These are phyloP conservation scores for Penicillium dipodomyicola DNA, from an alignment of 495 filamentous ascomycete species.

Conservation along the genomic window DNA sequence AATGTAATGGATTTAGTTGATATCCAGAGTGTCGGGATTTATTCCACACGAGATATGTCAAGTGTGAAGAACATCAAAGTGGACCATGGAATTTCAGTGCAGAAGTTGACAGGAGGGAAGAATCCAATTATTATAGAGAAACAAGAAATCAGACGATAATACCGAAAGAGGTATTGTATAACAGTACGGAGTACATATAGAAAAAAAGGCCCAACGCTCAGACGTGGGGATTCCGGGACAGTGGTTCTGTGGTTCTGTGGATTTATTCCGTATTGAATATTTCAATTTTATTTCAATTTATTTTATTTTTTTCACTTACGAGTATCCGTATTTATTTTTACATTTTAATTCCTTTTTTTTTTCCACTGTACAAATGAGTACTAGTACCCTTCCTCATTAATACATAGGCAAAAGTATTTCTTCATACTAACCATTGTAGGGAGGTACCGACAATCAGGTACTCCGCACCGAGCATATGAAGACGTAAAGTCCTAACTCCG, in stretches of 20 bases:
- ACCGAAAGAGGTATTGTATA: background rate
- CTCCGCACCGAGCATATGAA: background rate
- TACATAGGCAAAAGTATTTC: background rate
- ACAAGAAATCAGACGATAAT: background rate
- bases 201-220: background rate
- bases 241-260: constrained; percentile 1
- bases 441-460: constrained; percentile 1
- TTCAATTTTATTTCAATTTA: background rate
- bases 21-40: constrained; percentile 11
- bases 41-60: constrained; percentile 13
- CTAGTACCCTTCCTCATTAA: background rate
- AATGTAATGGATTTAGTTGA: constrained; percentile 16
- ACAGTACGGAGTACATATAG: background rate
- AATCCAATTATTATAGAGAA: constrained; percentile 1
- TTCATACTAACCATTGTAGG: background rate
- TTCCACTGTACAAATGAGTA: no score
- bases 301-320: background rate
- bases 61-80: background rate
- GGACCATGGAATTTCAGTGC: background rate
- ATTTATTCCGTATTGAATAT: background rate
- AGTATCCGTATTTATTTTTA: no score
- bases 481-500: background rate
- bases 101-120: background rate
- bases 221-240: constrained; percentile 5
- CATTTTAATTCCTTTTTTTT: no score